Percentiles rank a stretch among this genome's conserved stretches.
These are phyloP conservation scores for Thoreauomyces humboldtii DNA, from an alignment of 192 early-diverging fungal genomes.

Conservation along the genomic window DNA sequence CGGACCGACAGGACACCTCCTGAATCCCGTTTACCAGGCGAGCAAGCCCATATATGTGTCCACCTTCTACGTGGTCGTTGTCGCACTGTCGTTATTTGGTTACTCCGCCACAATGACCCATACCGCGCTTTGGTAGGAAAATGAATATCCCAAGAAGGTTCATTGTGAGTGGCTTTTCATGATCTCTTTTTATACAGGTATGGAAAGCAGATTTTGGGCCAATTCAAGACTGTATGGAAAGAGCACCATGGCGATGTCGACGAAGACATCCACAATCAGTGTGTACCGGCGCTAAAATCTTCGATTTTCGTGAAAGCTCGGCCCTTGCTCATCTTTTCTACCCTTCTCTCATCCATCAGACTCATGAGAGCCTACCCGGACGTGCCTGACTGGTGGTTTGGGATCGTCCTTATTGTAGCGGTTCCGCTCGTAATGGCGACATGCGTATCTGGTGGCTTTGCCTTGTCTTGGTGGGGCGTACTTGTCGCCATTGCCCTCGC, in stretches of 20 bases:
- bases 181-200: no score
- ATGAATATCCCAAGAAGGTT: no score
- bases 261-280: background rate
- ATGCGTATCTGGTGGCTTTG: constrained; percentile 52
- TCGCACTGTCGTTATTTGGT: constrained; percentile 1
- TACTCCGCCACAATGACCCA: constrained; percentile 3
- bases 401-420: constrained; percentile 41
- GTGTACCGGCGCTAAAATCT: no score
- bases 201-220: no score
- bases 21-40: constrained; percentile 3
- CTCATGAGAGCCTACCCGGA: constrained; percentile 74
- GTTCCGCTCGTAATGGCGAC: constrained; percentile 47
- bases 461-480: constrained; percentile 74
- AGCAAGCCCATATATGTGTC: constrained; percentile 29
- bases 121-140: constrained; percentile 29
- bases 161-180: no score
- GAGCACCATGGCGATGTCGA: background rate
- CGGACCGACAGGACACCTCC: constrained; percentile 1
- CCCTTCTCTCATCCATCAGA: no score
- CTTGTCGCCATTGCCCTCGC: constrained; percentile 27
- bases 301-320: no score
- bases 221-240: background rate
- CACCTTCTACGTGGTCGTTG: background rate
- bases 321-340: no score
- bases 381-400: constrained; percentile 67